Evolutionary conservation across 352 stramenopile species (phyloP).

Genomic region (Phytophthora ohioensis): DNA sequence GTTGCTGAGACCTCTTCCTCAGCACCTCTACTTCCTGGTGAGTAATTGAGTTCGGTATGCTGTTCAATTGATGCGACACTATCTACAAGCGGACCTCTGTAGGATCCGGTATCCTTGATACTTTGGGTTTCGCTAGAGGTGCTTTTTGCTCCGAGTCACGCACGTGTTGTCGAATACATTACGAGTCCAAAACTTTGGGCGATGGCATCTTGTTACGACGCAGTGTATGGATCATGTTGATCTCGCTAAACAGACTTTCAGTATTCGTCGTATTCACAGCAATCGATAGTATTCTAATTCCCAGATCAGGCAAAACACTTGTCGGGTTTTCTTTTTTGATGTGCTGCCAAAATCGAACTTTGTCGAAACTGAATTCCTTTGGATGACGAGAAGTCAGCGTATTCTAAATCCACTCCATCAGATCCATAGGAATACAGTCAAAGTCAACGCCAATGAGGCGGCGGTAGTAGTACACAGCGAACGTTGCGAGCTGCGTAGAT

Average conservation of each 20-base stretch:
- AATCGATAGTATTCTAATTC: not conserved
- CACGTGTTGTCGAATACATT: not conserved
- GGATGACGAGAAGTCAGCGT: not conserved
- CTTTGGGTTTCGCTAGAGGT: not conserved
- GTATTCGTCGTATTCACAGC: slow-evolving; percentile 17
- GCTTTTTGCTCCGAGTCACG: not conserved
- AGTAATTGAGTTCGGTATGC: no score
- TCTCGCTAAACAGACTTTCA: slow-evolving; percentile 8
- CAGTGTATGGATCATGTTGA: not conserved
- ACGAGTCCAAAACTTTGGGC: not conserved
- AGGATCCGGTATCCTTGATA: not conserved
- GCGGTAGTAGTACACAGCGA: slow-evolving; percentile 17
- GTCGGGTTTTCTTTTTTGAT: not conserved
- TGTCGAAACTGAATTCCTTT: not conserved
- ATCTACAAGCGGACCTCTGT: not conserved
- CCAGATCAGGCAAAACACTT: slow-evolving; percentile 1
- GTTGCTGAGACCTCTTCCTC: no score
- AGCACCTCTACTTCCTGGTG: no score
- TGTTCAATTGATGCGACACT: no score
- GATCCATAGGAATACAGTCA: not conserved
- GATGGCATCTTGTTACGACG: not conserved
- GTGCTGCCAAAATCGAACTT: slow-evolving; percentile 1
- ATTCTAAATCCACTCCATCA: not conserved
- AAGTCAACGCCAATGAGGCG: slow-evolving; percentile 3
- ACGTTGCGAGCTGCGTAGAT: not conserved